These are phyloP conservation scores for Peterozyma toletana DNA, from an alignment of 805 yeast species.

Conservation along the genomic window DNA sequence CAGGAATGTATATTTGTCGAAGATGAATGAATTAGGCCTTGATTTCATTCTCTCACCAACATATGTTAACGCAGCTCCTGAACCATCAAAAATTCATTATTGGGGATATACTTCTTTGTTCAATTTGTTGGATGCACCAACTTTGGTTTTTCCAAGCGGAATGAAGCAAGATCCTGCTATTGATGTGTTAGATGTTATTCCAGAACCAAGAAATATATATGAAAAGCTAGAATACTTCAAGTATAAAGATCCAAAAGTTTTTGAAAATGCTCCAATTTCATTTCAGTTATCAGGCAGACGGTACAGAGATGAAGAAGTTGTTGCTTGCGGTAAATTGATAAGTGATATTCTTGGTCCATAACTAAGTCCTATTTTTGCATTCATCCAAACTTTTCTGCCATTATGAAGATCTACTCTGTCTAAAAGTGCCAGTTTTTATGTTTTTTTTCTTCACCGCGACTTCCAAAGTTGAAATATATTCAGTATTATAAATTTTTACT, in stretches of 20 bases:
- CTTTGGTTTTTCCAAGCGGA: constrained; percentile 52
- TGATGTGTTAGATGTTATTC: constrained; percentile 13
- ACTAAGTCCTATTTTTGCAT: too few relatives aligned
- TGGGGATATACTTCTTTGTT: constrained; percentile 73
- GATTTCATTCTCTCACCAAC: constrained; percentile 61
- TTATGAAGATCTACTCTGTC: too few relatives aligned
- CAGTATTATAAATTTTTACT: too few relatives aligned
- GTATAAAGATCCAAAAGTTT: constrained; percentile 26
- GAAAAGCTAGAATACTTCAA: constrained; percentile 24
- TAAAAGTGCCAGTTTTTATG: too few relatives aligned
- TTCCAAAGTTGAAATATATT: too few relatives aligned
- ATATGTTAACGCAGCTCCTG: constrained; percentile 60
- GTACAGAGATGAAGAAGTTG: constrained; percentile 40
- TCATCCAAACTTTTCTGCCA: too few relatives aligned
- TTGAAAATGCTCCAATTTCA: constrained; percentile 40
- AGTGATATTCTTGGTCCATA: constrained; percentile 15
- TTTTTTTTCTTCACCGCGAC: too few relatives aligned
- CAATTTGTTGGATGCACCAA: constrained; percentile 63
- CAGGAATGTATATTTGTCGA: constrained; percentile 41
- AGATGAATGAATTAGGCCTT: constrained; percentile 40
- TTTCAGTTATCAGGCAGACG: constrained; percentile 44
- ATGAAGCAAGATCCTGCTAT: constrained; percentile 33
- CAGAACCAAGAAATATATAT: constrained; percentile 14
- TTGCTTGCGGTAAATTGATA: constrained; percentile 36
- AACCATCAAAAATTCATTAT: constrained; percentile 49